These are phyloP conservation scores for Cadophora luteo-olivacea DNA, from an alignment of 2,329 filamentous ascomycete species.

Conservation along the genomic window DNA sequence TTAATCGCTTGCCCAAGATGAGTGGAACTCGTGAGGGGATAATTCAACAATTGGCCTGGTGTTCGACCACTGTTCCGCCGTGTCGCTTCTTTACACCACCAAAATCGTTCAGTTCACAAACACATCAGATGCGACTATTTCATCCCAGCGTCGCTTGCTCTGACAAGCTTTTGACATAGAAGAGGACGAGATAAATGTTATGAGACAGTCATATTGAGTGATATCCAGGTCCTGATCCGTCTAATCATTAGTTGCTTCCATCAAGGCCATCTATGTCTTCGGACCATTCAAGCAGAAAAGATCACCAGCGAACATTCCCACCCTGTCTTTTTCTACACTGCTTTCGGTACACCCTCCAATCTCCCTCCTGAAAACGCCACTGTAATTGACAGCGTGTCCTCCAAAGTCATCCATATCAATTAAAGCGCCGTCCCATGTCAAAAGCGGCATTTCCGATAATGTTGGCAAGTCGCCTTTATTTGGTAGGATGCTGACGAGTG, in stretches of 20 bases:
- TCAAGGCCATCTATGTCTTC: conserved; percentile 12
- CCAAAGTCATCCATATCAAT: conserved; percentile 51
- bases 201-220: not conserved
- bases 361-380: conserved; percentile 62
- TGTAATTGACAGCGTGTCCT: conserved; percentile 57
- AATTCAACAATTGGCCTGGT: too few relatives aligned
- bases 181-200: too few relatives aligned
- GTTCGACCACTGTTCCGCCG: too few relatives aligned
- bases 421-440: conserved; percentile 69
- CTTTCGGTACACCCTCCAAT: conserved; percentile 67
- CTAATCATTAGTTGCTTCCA: not conserved
- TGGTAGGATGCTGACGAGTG: conserved; percentile 58
- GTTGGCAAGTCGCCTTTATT: conserved; percentile 51
- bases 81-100: too few relatives aligned
- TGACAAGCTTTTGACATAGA: too few relatives aligned
- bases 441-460: conserved; percentile 59
- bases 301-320: conserved; percentile 32
- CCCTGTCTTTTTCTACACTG: conserved; percentile 28
- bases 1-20: too few relatives aligned
- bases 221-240: not conserved
- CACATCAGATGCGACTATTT: too few relatives aligned
- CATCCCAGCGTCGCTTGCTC: too few relatives aligned
- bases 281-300: conserved; percentile 41
- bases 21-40: too few relatives aligned
- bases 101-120: too few relatives aligned